These are phyloP conservation scores for Rhodotorula sp. DNA, from an alignment of 1,284 basidiomycete genomes.

Conservation along the genomic window DNA sequence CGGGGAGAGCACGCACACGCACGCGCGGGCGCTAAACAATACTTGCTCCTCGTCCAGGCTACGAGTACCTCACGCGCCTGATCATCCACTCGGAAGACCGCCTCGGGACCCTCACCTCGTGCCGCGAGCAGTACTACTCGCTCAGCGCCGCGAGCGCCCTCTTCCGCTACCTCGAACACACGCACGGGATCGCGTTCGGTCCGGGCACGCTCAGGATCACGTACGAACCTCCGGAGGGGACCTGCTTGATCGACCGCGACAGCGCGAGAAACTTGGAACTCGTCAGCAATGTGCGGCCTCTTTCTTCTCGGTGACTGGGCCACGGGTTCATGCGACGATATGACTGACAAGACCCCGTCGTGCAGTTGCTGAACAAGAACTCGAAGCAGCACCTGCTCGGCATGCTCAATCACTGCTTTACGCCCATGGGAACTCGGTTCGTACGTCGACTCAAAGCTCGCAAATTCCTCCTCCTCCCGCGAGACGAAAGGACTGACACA, in stretches of 20 bases:
- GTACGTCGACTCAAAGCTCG: slow-evolving; percentile 5
- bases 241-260: slow-evolving; percentile 88
- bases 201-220: slow-evolving; percentile 71
- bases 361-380: slow-evolving; percentile 38
- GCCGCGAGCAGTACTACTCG: slow-evolving; percentile 57
- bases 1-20: too few relatives aligned
- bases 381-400: slow-evolving; percentile 45
- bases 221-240: slow-evolving; percentile 71
- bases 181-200: slow-evolving; percentile 67
- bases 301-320: too few relatives aligned
- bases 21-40: too few relatives aligned
- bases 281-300: slow-evolving; percentile 66
- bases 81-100: slow-evolving; percentile 39
- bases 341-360: slow-evolving; percentile 2
- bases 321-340: neutral
- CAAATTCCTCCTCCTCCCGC: neutral
- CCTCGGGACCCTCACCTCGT: slow-evolving; percentile 14
- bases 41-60: slow-evolving; percentile 24
- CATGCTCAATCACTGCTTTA: slow-evolving; percentile 73
- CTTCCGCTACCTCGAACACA: slow-evolving; percentile 73
- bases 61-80: slow-evolving; percentile 39
- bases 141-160: slow-evolving; percentile 79
- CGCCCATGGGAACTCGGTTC: slow-evolving; percentile 70
- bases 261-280: slow-evolving; percentile 84
- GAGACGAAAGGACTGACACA: too few relatives aligned